phyloP scores from a whole-genome alignment of 768 basidiomycete species.

The Agaricus subrufescens region DNA sequence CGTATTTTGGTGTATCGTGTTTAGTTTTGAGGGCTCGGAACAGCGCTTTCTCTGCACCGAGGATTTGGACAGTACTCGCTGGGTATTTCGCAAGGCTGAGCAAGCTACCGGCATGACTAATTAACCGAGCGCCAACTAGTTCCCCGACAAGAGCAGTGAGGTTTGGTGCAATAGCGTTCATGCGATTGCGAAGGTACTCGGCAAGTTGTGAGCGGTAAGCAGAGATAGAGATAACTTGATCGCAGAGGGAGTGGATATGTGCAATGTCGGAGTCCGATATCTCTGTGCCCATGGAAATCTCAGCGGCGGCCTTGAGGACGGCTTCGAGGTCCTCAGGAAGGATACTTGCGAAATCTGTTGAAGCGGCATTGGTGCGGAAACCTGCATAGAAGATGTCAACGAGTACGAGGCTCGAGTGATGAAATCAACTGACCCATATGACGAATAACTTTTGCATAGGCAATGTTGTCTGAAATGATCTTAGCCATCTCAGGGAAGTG shows the following conservation, averaged over 20 bases:
- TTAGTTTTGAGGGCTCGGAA: conserved; percentile 98
- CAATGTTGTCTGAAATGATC: conserved; percentile 95
- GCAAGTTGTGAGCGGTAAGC: conserved; percentile 92
- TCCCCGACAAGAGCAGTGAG: conserved; percentile 90
- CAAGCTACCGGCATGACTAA: conserved; percentile 94
- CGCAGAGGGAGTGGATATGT: conserved; percentile 96
- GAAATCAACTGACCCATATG: conserved; percentile 64
- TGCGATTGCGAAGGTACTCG: conserved; percentile 95
- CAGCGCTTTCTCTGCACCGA: conserved; percentile 97
- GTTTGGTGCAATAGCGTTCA: conserved; percentile 98
- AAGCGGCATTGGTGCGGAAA: conserved; percentile 89
- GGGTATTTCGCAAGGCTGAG: conserved; percentile 97
- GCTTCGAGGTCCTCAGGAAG: conserved; percentile 97
- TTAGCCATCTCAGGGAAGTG: conserved; percentile 99
- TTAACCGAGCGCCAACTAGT: conserved; percentile 87
- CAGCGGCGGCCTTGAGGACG: conserved; percentile 90
- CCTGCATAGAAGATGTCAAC: conserved; percentile 35
- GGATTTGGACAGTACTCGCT: conserved; percentile 95
- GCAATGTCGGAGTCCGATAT: conserved; percentile 94
- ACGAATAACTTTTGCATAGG: conserved; percentile 92
- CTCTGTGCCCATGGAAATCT: conserved; percentile 99
- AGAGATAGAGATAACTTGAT: conserved; percentile 97
- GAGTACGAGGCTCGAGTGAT: not conserved
- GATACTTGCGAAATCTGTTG: conserved; percentile 82
- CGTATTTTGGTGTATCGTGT: conserved; percentile 99